Evolutionary conservation across 106 monocot genomes (phyloP).

Genomic region (Dioscorea dumetorum): DNA sequence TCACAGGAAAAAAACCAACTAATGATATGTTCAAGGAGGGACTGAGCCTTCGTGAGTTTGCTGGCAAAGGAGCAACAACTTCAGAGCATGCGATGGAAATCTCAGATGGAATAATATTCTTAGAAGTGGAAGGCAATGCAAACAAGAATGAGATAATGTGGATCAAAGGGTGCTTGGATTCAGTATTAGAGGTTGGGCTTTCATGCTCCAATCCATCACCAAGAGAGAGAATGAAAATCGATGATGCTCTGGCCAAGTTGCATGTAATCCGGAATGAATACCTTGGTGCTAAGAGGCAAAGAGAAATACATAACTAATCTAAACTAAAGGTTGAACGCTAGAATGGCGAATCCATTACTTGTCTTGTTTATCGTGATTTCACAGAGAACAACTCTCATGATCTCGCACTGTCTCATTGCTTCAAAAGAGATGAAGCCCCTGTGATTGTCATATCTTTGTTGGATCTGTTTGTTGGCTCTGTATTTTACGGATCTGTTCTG

Average conservation of each 20-base stretch:
- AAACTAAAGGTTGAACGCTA: too few species aligned
- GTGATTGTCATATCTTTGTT: too few species aligned
- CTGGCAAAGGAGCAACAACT: slow-evolving; percentile 7
- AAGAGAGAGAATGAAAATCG: neutral
- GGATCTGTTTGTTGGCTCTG: too few species aligned
- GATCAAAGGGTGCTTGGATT: slow-evolving; percentile 1
- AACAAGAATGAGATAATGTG: neutral
- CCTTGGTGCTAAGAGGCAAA: too few species aligned
- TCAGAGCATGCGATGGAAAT: slow-evolving; percentile 16
- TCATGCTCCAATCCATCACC: neutral
- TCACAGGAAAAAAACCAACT: slow-evolving; percentile 22
- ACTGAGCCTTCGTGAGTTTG: slow-evolving; percentile 9
- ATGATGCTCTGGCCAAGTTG: neutral
- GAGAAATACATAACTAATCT: too few species aligned
- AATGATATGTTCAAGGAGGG: slow-evolving; percentile 16
- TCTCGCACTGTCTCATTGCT: too few species aligned
- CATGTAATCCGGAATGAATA: too few species aligned
- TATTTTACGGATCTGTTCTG: too few species aligned
- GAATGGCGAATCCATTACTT: too few species aligned
- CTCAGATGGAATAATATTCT: slow-evolving; percentile 12
- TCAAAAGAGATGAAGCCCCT: too few species aligned
- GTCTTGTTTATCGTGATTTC: too few species aligned
- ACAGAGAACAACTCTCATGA: too few species aligned
- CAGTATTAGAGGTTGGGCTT: neutral
- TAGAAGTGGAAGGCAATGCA: neutral